Evolutionary conservation across 2,329 filamentous ascomycete species (phyloP).

Genomic region (Microdochium paspali): DNA sequence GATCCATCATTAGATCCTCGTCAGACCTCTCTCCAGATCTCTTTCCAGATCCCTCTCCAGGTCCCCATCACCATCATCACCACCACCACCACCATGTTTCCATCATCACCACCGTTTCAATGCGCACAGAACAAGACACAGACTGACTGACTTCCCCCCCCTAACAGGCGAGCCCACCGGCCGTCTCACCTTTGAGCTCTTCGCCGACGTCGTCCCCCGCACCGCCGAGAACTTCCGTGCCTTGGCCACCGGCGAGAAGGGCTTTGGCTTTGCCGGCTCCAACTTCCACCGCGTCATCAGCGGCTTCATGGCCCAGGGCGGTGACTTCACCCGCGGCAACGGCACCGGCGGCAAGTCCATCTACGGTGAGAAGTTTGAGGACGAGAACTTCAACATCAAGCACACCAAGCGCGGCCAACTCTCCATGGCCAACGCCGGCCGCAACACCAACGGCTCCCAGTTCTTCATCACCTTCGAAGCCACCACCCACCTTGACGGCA

Average conservation of each 20-base stretch:
- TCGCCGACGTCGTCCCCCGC: conserved; percentile 72
- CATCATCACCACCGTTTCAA: too few species aligned
- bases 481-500: conserved; percentile 90
- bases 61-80: conserved; percentile 9
- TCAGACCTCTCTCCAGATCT: too few species aligned
- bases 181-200: conserved; percentile 80
- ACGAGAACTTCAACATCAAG: conserved; percentile 90
- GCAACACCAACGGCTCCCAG: conserved; percentile 92
- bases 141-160: conserved; percentile 12
- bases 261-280: conserved; percentile 68
- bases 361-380: conserved; percentile 93
- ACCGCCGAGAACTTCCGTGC: conserved; percentile 94
- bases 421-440: conserved; percentile 74
- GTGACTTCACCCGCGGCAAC: conserved; percentile 91
- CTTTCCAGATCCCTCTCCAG: too few species aligned
- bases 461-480: conserved; percentile 96
- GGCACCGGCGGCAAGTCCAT: conserved; percentile 95
- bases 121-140: too few species aligned
- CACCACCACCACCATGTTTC: background rate
- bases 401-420: conserved; percentile 90
- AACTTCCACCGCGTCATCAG: conserved; percentile 96
- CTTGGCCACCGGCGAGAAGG: conserved; percentile 92
- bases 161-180: conserved; percentile 56
- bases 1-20: too few species aligned
- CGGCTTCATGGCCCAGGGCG: conserved; percentile 97